Evolutionary conservation across 257 asterid genomes (phyloP).

Genomic region (Hygrophila difformis): DNA sequence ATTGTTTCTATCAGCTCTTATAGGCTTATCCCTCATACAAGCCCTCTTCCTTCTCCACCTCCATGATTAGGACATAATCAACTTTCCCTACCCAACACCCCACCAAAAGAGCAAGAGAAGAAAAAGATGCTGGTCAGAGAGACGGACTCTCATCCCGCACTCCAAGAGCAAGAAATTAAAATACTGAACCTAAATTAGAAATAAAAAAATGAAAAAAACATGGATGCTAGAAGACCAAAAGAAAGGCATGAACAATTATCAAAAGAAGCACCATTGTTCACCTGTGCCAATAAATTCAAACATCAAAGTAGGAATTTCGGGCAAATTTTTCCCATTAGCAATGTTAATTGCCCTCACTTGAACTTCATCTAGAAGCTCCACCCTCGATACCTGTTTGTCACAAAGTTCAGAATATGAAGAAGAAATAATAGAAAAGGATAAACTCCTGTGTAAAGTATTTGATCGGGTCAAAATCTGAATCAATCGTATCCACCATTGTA

Average conservation of each 20-base stretch:
- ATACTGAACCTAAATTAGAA: background rate
- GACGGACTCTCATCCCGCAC: no score
- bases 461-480: no score
- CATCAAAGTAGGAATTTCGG: conserved; percentile 97
- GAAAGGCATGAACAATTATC: conserved; percentile 1
- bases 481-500: no score
- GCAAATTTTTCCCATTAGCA: conserved; percentile 81
- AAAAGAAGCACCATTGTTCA: conserved; percentile 25
- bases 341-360: conserved; percentile 83
- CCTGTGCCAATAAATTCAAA: conserved; percentile 98
- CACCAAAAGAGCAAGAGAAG: background rate
- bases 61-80: background rate
- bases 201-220: no score
- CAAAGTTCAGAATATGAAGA: conserved; percentile 6
- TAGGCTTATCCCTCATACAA: background rate
- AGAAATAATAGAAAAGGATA: background rate
- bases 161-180: background rate
- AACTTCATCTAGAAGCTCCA: conserved; percentile 96
- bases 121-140: no score
- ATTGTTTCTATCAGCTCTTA: background rate
- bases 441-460: no score
- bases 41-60: background rate
- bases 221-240: conserved; percentile 4
- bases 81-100: background rate
- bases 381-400: conserved; percentile 68